Evolutionary conservation across 192 early-diverging fungal species (phyloP), one percentile per base, ranked within the genome.

Genomic region (Coemansia nantahalensis): DNA sequence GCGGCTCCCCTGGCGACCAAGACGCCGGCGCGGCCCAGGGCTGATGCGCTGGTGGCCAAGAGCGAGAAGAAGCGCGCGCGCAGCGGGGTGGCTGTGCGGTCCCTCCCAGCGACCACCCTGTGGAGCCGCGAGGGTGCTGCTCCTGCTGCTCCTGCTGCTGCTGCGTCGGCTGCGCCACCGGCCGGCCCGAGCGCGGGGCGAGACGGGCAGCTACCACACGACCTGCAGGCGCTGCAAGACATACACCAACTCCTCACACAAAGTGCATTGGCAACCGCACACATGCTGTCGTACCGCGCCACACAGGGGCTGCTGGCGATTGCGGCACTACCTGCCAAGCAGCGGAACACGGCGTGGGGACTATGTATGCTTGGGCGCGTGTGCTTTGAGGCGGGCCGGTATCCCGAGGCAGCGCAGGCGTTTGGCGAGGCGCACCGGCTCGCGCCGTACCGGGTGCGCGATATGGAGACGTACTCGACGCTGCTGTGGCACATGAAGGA

Each of bases 401-500:
- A 80, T 38, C 48, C 67, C 8, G 81, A 90, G 71, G 84, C 84
- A 3, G 74, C 70, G 5, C 63, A 66, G 42, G 77, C 68, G 33
- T 87, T 88, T 58, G 51, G 45, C 10, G 59, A 56, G 0, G 79
- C 79, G 12, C 74, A 87, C 21, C 40, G 77, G 13, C 24, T 85
- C 28, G 91, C 92, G 32, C 86, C 89, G 9, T 84, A 80, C 59
- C 80, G 88, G 4, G 54, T 85, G 22, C 79, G 82, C 26, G 86
- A 86, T 38, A 88, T 94, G 87, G 94, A 96, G 46, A 59, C 85
- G 8, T 94, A 88, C 54, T 90, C 90, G 16, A 88, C 88, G 11
- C 78, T 84, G 24, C 59, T 96, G 33, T 96, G 94, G 94, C 92
- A 94, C 52, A 60, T 90, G 43, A 79, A 79, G 39, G 78, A 84